Evolutionary conservation across 2,329 filamentous ascomycete genomes (phyloP).

Genomic region (Furcasterigmium sp.): DNA sequence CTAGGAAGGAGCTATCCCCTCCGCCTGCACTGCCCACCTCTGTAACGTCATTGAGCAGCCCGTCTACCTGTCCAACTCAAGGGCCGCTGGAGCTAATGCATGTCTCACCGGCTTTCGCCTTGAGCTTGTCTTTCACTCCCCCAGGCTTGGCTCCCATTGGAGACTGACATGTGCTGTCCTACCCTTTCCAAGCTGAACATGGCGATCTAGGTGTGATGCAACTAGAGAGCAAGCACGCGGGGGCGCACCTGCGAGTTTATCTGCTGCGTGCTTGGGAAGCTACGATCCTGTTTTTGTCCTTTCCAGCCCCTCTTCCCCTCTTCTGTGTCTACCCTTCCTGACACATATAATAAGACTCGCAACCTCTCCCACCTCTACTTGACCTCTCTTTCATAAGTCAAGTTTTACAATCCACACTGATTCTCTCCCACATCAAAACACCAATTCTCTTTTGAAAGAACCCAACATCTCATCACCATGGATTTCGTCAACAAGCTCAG

Average conservation of each 20-base stretch:
- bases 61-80: not conserved
- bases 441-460: not conserved
- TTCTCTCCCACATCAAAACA: not conserved
- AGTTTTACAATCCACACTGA: not conserved
- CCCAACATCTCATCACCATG: too few relatives aligned
- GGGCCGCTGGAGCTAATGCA: not conserved
- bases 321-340: not conserved
- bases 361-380: not conserved
- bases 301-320: not conserved
- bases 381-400: not conserved
- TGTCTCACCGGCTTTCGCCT: constrained; percentile 4
- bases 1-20: constrained; percentile 1
- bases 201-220: not conserved
- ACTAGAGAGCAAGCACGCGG: not conserved
- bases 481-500: constrained; percentile 50
- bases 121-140: constrained; percentile 2
- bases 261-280: not conserved
- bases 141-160: not conserved
- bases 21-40: not conserved
- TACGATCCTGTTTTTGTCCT: not conserved
- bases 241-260: not conserved
- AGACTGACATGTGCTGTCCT: not conserved
- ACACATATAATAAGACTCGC: constrained; percentile 3
- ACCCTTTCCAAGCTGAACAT: not conserved
- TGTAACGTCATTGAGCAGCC: not conserved